Evolutionary conservation across 257 asterid genomes (phyloP).

Genomic region (Fraxinus cuspidata): DNA sequence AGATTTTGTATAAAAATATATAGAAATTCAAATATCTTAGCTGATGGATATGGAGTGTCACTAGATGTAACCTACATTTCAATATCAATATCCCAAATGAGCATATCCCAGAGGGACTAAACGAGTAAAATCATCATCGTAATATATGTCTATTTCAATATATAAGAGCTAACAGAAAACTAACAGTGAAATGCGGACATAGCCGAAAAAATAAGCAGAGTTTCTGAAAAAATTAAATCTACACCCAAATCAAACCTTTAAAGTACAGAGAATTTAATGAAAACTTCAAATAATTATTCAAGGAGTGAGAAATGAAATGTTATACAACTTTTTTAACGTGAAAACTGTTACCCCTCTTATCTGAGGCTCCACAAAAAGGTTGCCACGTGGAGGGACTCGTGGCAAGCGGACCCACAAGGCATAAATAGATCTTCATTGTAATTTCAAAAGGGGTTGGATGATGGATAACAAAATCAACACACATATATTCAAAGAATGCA

Average conservation of each 20-base stretch:
- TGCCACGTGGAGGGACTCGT: too few relatives aligned
- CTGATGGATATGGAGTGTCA: constrained; percentile 72
- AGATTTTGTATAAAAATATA: too few relatives aligned
- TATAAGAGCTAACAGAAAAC: neutral
- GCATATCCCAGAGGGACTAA: neutral
- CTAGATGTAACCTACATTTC: constrained; percentile 65
- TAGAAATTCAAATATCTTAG: constrained; percentile 63
- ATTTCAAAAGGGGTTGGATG: too few relatives aligned
- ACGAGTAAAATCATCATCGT: neutral
- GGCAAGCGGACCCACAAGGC: too few relatives aligned
- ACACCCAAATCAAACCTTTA: neutral
- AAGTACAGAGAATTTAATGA: neutral
- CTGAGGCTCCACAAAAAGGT: too few relatives aligned
- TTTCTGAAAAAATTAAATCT: neutral
- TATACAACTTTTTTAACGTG: neutral
- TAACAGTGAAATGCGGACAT: neutral
- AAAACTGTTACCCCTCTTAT: too few relatives aligned
- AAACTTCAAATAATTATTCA: neutral
- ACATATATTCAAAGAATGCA: too few relatives aligned
- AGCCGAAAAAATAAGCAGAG: neutral
- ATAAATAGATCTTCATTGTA: too few relatives aligned
- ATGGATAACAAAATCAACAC: too few relatives aligned
- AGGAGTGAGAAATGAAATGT: neutral
- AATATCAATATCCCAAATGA: constrained; percentile 15
- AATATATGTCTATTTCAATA: neutral